Base-by-base conservation (phyloP, 495 filamentous ascomycete species). In the Penicillium flavigenum region DNA sequence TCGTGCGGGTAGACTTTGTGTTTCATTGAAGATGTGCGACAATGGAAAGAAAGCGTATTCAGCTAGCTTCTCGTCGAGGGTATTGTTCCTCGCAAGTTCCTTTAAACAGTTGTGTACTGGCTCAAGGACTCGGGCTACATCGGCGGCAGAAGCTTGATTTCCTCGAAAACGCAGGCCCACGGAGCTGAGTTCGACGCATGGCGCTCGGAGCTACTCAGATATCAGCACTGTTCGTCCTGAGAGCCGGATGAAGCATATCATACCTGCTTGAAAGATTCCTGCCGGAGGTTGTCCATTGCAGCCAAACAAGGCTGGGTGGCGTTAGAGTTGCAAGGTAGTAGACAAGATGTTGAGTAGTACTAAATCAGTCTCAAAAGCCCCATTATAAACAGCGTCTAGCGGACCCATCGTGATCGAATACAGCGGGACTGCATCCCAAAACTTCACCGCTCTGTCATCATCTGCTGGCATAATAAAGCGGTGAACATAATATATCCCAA, bases 41-140 rank as follows among this genome's bases (percentile, higher is more conserved):
- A 99, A 74, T 0, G 94, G 94, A 62, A 96, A 94, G 79, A 98
- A 98, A 61, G 88, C 83, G 76, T 96, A 99, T 69, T 97, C 91
- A 8, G 92, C 94, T 26, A 97, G 75, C 69, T 90, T 91, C 51
- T 84, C 79, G 66, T 96, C 90, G 11, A 97, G 75, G 1, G 79
- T 74, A 34, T 81, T 75, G 47, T 76, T 73, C 45, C 58, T 65
- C 38, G 77, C 74, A 62, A 88, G 76, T 34, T 74, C 67, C 5
- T 78, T 70, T 24, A 95, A 72, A 19, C 80, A 63, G 14, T 62
- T 55, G 42, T 77, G 74, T 4, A 96, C 74, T 0, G 76, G 66
- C 27, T 83, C 76, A 24, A 88, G 75, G 24, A 81, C 78, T 41
- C 67, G 63, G 10, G 78, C 69, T 7, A 88, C 75, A 47, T 87